Base-by-base conservation (phyloP, 2,329 filamentous ascomycete species). In the Balansia obtecta region DNA sequence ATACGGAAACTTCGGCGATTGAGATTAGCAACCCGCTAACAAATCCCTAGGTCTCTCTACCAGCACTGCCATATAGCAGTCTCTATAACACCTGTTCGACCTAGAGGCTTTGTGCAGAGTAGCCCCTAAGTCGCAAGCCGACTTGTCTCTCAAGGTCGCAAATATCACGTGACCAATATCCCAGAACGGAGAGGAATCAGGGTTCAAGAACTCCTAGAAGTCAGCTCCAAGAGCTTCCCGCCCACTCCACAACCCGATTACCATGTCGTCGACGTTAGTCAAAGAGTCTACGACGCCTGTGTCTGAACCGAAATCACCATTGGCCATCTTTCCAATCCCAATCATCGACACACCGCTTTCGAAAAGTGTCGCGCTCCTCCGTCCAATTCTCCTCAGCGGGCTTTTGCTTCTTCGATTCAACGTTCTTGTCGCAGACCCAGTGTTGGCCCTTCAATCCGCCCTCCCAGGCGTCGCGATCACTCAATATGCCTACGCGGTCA, bases 371-470 rank as follows among this genome's bases (percentile, higher is more conserved):
- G 79, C 83, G 12, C 75, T 87, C 60, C 65, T 80, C 18, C 86
- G 94, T 57, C 83, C 86, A 0, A 66, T 76, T 27, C 66, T 88
- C 11, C 72, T 94, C 32, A 73, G 87, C 32, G 75, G 74, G 10
- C 67, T 85, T 37, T 82, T 85, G 61, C 73, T 76, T 44, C 61
- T 78, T 55, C 77, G 77, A 39, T 91, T 94, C 66, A 63, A 69
- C 37, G 68, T 74, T 16, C 72, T 95, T 27, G 85, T 94, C 30
- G 71, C 74, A 15, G 78, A 90, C 56, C 87, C 89, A 0, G 76
- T 84, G 2, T 67, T 74, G 15, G 76, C 83, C 7, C 74, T 95
- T 38, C 65, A 76, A 13, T 73, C 63, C 32, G 71, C 82, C 2
- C 68, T 91, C 2, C 74, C 83, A 0, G 75, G 80, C 12, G 71